Evolutionary conservation across 768 basidiomycete genomes (phyloP).

Genomic region (Suillus placidus): DNA sequence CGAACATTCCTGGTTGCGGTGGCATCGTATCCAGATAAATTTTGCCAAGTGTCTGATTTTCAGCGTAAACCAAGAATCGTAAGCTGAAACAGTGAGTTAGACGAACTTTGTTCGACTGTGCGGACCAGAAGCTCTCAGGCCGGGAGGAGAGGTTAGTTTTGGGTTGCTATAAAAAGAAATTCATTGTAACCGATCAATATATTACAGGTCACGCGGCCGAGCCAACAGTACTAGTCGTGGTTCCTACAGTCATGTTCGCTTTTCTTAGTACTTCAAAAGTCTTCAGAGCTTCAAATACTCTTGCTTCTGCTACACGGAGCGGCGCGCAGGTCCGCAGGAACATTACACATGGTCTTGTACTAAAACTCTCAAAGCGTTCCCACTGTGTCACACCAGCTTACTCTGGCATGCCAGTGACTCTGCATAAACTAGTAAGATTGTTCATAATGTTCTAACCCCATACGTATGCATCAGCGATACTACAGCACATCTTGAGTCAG

Average conservation of each 20-base stretch:
- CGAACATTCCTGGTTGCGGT: slow-evolving; percentile 71
- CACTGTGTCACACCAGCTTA: neutral
- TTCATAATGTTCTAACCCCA: too few species aligned
- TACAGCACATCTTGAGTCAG: too few species aligned
- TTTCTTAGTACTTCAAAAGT: neutral
- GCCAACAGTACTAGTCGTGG: neutral
- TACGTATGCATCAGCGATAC: too few species aligned
- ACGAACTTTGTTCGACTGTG: neutral
- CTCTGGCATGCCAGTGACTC: too few species aligned
- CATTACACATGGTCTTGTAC: neutral
- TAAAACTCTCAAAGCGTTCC: neutral
- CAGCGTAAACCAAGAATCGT: neutral
- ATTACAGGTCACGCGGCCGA: neutral
- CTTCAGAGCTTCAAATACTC: neutral
- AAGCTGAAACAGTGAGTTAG: neutral
- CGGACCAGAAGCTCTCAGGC: neutral
- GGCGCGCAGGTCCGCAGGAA: too few species aligned
- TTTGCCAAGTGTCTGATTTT: neutral
- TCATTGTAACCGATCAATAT: slow-evolving; percentile 13
- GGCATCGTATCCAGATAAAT: slow-evolving; percentile 46
- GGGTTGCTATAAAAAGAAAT: slow-evolving; percentile 24
- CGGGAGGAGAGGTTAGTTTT: slow-evolving; percentile 18
- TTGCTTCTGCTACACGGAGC: neutral
- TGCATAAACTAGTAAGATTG: too few species aligned
- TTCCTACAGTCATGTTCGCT: neutral